Percentiles rank a stretch among this genome's conserved stretches.
phyloP scores from a whole-genome alignment of 2,329 filamentous ascomycete genomes.

The Ascochyta koolunga region DNA sequence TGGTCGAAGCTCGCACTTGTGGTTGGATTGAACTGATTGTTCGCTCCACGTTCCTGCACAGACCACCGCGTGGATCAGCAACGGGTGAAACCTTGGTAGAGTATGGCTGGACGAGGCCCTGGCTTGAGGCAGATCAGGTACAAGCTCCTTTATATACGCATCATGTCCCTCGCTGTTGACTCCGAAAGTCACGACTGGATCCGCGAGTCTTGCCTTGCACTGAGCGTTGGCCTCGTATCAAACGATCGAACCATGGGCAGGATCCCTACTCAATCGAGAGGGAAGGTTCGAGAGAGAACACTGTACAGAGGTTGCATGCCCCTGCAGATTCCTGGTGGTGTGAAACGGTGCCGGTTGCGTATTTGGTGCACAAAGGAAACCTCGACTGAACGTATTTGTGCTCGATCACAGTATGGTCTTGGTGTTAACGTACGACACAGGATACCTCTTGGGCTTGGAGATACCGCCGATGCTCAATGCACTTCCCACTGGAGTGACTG shows the following conservation, averaged over 20 bases:
- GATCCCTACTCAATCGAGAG: neutral
- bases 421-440: neutral
- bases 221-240: neutral
- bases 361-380: neutral
- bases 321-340: neutral
- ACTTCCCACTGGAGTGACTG: slow-evolving; percentile 6
- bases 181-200: slow-evolving; percentile 2
- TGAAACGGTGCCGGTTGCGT: slow-evolving; percentile 7
- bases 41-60: slow-evolving; percentile 12
- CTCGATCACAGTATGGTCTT: neutral
- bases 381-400: slow-evolving; percentile 1
- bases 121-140: neutral
- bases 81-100: slow-evolving; percentile 1
- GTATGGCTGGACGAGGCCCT: neutral
- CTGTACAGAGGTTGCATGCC: neutral
- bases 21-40: slow-evolving; percentile 1
- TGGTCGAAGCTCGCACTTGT: slow-evolving; percentile 5
- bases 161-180: neutral
- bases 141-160: neutral
- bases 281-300: neutral
- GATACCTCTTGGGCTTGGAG: neutral
- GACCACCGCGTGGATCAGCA: neutral
- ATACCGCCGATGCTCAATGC: slow-evolving; percentile 1
- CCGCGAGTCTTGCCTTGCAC: neutral
- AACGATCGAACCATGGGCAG: slow-evolving; percentile 8